A percentile compares a stretch with the other conserved stretches of the same genome.
These are phyloP conservation scores for Scheffersomyces stipitis DNA, from an alignment of 805 yeast species.

Conservation along the genomic window DNA sequence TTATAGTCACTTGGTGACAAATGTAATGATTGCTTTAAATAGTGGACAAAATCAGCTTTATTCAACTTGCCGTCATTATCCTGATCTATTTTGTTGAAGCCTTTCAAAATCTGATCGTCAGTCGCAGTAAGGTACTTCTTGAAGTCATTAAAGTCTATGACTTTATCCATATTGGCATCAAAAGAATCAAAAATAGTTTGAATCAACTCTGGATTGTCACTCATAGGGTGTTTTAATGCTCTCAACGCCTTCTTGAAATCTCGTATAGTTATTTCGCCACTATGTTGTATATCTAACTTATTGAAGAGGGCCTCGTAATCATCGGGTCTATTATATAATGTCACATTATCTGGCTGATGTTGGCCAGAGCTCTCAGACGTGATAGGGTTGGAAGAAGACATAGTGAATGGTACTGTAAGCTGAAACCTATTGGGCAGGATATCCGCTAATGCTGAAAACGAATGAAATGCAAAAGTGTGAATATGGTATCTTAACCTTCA, in stretches of 20 bases:
- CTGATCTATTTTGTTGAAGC: conserved; percentile 66
- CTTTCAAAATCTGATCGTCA: conserved; percentile 66
- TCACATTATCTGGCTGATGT: background rate
- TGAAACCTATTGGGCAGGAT: too few relatives aligned
- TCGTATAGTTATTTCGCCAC: conserved; percentile 49
- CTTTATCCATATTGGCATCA: conserved; percentile 55
- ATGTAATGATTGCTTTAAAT: conserved; percentile 55
- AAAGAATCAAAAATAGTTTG: conserved; percentile 56
- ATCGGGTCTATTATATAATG: conserved; percentile 11
- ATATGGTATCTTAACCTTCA: too few relatives aligned
- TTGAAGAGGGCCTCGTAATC: conserved; percentile 36
- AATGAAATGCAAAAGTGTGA: too few relatives aligned
- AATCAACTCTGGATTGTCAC: conserved; percentile 59
- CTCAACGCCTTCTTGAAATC: conserved; percentile 50
- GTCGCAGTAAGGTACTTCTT: conserved; percentile 62
- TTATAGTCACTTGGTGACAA: conserved; percentile 52
- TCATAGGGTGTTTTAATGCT: conserved; percentile 61
- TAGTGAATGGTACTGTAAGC: too few relatives aligned
- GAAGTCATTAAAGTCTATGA: conserved; percentile 66
- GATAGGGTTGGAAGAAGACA: too few relatives aligned
- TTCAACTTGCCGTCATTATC: conserved; percentile 74
- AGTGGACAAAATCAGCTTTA: conserved; percentile 63
- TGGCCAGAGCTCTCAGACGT: too few relatives aligned
- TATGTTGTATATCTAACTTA: conserved; percentile 35
- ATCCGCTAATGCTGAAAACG: too few relatives aligned